Evolutionary conservation across 1,284 basidiomycete genomes (phyloP).

Genomic region (Calocybe gambosa): DNA sequence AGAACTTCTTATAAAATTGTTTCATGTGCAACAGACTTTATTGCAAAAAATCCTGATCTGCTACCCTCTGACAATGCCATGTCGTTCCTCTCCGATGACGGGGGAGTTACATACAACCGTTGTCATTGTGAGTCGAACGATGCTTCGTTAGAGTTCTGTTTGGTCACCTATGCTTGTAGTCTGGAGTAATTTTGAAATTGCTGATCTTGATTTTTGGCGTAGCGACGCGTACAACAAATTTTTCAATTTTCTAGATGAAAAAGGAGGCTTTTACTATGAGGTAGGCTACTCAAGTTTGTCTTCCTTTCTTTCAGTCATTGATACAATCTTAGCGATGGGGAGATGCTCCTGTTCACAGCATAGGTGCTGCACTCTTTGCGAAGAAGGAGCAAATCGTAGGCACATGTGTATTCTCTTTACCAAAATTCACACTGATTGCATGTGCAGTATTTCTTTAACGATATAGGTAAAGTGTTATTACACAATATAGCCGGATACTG

Average conservation of each 20-base stretch:
- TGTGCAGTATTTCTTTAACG: slow-evolving; percentile 63
- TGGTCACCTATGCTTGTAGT: slow-evolving; percentile 36
- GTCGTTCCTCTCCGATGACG: slow-evolving; percentile 78
- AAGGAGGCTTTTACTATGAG: slow-evolving; percentile 94
- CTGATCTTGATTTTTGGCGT: slow-evolving; percentile 78
- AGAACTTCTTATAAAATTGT: neutral
- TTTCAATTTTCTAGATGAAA: slow-evolving; percentile 79
- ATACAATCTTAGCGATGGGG: slow-evolving; percentile 62
- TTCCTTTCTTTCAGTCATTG: slow-evolving; percentile 1
- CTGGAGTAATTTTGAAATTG: slow-evolving; percentile 93
- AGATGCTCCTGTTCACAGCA: slow-evolving; percentile 87
- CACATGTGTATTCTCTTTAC: neutral
- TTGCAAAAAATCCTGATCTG: slow-evolving; percentile 61
- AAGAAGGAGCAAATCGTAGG: slow-evolving; percentile 69
- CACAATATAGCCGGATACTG: neutral
- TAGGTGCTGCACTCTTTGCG: slow-evolving; percentile 80
- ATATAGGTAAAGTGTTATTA: slow-evolving; percentile 29
- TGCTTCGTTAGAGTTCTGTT: neutral
- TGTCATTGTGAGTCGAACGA: slow-evolving; percentile 69
- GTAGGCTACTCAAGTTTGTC: slow-evolving; percentile 25
- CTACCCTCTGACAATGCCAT: slow-evolving; percentile 72
- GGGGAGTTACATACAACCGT: slow-evolving; percentile 74
- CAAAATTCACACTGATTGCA: slow-evolving; percentile 12
- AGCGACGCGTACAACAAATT: slow-evolving; percentile 77
- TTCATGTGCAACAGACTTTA: slow-evolving; percentile 57